Conservation (phyloP, 1,139 yeast genomes). For the Blastobotrys buckinghamii region DNA sequence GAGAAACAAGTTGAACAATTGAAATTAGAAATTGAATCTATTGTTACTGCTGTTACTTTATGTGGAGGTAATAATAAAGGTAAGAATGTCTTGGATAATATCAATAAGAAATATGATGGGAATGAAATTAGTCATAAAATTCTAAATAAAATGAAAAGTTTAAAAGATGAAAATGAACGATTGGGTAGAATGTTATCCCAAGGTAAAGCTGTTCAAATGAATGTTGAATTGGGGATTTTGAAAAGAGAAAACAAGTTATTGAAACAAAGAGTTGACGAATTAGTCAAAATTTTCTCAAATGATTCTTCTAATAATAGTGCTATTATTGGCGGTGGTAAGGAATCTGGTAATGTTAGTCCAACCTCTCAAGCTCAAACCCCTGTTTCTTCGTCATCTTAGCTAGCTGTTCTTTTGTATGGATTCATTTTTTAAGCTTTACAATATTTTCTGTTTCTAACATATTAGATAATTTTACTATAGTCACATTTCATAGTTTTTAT, state of each 20-base stretch:
- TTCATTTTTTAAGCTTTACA: too few species aligned
- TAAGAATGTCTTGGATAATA: conserved; percentile 6
- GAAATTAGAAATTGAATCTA: conserved; percentile 54
- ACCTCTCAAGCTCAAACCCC: too few species aligned
- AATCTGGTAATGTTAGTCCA: too few species aligned
- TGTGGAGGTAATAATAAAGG: conserved; percentile 9
- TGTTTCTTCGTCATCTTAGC: too few species aligned
- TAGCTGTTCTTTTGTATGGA: too few species aligned
- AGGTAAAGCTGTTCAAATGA: conserved; percentile 65
- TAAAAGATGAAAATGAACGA: conserved; percentile 66
- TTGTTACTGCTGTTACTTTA: conserved; percentile 43
- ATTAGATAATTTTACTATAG: too few species aligned
- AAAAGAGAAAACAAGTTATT: conserved; percentile 40
- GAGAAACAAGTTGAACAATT: conserved; percentile 55
- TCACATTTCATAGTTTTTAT: too few species aligned
- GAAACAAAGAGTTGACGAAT: conserved; percentile 14
- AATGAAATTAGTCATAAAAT: conserved; percentile 75
- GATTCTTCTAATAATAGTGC: too few species aligned
- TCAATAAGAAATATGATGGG: conserved; percentile 41
- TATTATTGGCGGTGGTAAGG: too few species aligned
- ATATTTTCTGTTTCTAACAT: too few species aligned
- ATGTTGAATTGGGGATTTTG: conserved; percentile 61
- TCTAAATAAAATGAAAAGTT: conserved; percentile 52
- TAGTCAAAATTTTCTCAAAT: too few species aligned
- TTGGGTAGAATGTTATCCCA: conserved; percentile 64